phyloP scores from a whole-genome alignment of 495 filamentous ascomycete genomes.

The Viridothelium virens region DNA sequence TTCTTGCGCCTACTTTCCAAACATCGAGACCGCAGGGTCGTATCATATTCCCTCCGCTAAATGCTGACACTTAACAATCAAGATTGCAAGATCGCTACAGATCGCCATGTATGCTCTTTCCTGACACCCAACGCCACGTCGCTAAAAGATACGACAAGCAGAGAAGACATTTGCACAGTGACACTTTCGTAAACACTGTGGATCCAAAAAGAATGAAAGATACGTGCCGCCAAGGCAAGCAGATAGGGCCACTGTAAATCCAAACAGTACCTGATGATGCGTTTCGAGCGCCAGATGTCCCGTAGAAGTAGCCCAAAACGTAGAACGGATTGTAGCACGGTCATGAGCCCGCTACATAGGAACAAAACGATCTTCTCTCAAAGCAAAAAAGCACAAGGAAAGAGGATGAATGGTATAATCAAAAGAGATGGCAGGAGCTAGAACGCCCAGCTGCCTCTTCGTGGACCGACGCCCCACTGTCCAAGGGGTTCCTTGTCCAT shows the following conservation, averaged over 20 bases:
- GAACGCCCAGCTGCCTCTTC: slow-evolving; percentile 79
- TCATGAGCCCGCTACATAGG: neutral
- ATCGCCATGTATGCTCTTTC: neutral
- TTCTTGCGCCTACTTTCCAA: neutral
- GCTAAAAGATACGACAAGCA: neutral
- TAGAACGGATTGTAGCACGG: neutral
- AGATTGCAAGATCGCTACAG: neutral
- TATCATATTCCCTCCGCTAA: neutral
- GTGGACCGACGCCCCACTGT: slow-evolving; percentile 63
- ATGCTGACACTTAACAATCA: neutral
- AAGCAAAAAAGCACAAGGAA: neutral
- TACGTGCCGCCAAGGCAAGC: neutral
- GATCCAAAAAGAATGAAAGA: neutral
- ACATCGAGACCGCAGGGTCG: neutral
- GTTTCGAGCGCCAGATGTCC: neutral
- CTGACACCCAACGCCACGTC: neutral
- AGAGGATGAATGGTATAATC: neutral
- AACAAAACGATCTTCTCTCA: too few species aligned
- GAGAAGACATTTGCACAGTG: neutral
- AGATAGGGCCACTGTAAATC: neutral
- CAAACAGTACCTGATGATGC: neutral
- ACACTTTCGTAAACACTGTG: too few species aligned
- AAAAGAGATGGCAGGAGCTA: slow-evolving; percentile 30
- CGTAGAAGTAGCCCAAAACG: neutral
- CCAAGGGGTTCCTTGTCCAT: slow-evolving; percentile 49